phyloP scores from a whole-genome alignment of 306 rosid genomes.

The Prunus campanulata region DNA sequence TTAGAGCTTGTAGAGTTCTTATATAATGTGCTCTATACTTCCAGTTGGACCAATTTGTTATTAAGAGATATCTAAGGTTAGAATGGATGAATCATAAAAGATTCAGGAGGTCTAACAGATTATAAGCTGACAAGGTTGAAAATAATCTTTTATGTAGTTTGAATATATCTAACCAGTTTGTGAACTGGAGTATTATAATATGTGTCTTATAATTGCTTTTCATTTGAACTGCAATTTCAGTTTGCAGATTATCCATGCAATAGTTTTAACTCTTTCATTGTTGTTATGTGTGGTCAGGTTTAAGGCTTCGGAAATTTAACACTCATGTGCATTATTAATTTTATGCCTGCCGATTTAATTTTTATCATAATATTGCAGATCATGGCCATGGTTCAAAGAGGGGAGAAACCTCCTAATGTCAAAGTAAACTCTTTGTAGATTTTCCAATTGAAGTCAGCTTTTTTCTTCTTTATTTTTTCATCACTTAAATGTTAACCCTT shows the following conservation, averaged over 20 bases:
- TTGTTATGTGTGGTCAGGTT: conserved; percentile 16
- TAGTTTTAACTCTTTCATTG: background rate
- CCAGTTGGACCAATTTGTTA: background rate
- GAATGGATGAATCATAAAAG: background rate
- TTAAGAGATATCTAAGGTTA: background rate
- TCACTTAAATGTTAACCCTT: conserved; percentile 15
- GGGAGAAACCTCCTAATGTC: conserved; percentile 80
- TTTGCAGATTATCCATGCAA: background rate
- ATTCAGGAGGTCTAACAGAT: background rate
- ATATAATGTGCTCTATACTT: background rate
- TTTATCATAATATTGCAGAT: conserved; percentile 52
- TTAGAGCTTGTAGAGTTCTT: too few species aligned
- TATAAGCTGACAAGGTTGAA: background rate
- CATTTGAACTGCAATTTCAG: background rate
- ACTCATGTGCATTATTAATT: background rate
- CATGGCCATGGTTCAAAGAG: conserved; percentile 90
- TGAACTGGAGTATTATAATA: background rate
- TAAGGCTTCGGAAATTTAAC: background rate
- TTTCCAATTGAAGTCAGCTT: conserved; percentile 16
- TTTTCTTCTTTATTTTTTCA: background rate
- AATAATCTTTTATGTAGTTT: background rate
- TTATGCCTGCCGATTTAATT: conserved; percentile 19
- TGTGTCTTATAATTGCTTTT: background rate
- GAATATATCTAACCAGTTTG: background rate
- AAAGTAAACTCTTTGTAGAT: conserved; percentile 49